Conservation (phyloP, 1,284 basidiomycete species). For the Melampsora americana region DNA sequence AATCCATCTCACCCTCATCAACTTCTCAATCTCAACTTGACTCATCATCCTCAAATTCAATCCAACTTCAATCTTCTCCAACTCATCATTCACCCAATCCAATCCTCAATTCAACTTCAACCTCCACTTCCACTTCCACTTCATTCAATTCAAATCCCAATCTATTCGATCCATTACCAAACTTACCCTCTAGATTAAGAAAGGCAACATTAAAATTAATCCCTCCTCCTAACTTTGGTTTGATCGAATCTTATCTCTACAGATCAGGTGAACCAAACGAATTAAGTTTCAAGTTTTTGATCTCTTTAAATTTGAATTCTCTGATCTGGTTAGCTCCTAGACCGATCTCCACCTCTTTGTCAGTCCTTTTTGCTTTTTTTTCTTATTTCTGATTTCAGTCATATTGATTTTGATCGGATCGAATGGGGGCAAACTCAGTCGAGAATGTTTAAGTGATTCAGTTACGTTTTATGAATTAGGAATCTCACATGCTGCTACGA, state of each 20-base stretch:
- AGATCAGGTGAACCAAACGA: conserved; percentile 23
- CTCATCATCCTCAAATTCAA: too few relatives aligned
- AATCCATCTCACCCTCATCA: too few relatives aligned
- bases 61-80: too few relatives aligned
- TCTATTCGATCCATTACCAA: conserved; percentile 22
- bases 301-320: conserved; percentile 13
- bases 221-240: conserved; percentile 36
- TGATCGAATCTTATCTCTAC: conserved; percentile 18
- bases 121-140: too few relatives aligned
- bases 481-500: conserved; percentile 26
- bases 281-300: conserved; percentile 18
- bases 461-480: conserved; percentile 22
- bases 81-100: too few relatives aligned
- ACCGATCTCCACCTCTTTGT: conserved; percentile 14
- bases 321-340: conserved; percentile 31
- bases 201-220: conserved; percentile 21
- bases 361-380: not conserved
- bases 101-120: too few relatives aligned
- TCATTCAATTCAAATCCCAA: too few relatives aligned
- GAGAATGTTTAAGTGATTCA: conserved; percentile 1
- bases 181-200: not conserved
- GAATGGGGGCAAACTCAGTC: not conserved
- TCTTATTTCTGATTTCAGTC: not conserved
- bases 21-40: too few relatives aligned
- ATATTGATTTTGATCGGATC: too few relatives aligned